A percentile compares a stretch with the other conserved stretches of the same genome.
These are phyloP conservation scores for Erythrophleum fordii DNA, from an alignment of 306 rosid genomes.

Conservation along the genomic window DNA sequence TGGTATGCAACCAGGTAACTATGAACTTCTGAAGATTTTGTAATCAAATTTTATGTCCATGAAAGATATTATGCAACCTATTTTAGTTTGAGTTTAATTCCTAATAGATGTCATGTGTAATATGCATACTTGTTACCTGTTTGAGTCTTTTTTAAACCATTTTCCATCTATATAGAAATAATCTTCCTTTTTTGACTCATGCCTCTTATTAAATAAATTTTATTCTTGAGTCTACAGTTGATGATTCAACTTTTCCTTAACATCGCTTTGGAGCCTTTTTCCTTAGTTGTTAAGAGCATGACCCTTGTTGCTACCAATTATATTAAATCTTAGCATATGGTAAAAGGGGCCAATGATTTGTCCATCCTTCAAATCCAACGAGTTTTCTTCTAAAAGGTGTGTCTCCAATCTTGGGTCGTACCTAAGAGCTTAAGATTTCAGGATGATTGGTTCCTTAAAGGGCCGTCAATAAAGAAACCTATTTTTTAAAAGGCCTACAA, in stretches of 20 bases:
- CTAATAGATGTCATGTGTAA: neutral
- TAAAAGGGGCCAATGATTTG: neutral
- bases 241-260: neutral
- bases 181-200: neutral
- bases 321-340: neutral
- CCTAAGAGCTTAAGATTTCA: neutral
- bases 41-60: constrained; percentile 25
- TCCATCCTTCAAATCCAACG: neutral
- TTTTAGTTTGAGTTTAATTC: constrained; percentile 22
- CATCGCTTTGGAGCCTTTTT: neutral
- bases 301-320: neutral
- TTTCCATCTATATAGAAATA: neutral
- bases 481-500: neutral
- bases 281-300: neutral
- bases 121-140: constrained; percentile 6
- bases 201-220: neutral
- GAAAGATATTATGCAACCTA: constrained; percentile 17
- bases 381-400: neutral
- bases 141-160: neutral
- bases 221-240: neutral
- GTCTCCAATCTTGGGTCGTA: neutral
- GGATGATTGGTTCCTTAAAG: neutral
- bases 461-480: no score
- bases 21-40: constrained; percentile 38
- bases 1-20: constrained; percentile 88